Evolutionary conservation across 768 basidiomycete genomes (phyloP), one percentile per base, ranked within the genome.

Genomic region (Boletus rubropictus): DNA sequence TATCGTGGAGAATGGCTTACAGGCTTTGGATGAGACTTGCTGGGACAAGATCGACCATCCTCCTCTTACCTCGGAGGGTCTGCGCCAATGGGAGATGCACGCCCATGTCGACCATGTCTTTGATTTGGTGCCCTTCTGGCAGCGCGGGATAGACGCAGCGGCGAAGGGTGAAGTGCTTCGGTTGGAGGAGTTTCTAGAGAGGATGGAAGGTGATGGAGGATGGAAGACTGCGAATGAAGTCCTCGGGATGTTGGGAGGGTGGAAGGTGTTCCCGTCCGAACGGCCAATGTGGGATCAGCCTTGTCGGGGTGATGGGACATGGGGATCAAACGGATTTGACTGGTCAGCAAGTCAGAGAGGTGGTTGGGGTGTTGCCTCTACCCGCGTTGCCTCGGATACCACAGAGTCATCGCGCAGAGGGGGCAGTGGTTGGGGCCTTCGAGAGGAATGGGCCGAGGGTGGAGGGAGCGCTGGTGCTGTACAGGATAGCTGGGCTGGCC

Each of bases 111-210:
- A 79, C 49, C 67, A 73, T 10, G 69, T 77, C 20, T 62, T 64
- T 31, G 76, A 78, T 55, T 54, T 78, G 53, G 71, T 81, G 28
- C 73, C 74, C 3, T 80, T 79, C 59, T 81, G 80, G 80, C 67
- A 69, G 36, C 61, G 69, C 11, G 75, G 72, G 0, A 64, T 81
- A 5, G 64, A 70, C 39, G 77, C 75, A 2, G 78, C 75, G 18
- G 68, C 71, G 63, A 65, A 66, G 14, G 77, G 74, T 4, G 67
- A 73, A 34, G 65, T 71, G 36, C 58, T 70, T 27, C 66, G 61
- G 21, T 50, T 77, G 61, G 75, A 74, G 50, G 67, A 72, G 6
- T 79, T 79, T 54, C 61, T 77, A 21, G 69, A 74, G 37, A 57
- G 60, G 48, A 61, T 75, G 58, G 69, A 70, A 40, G 65, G 60